Base-by-base conservation (phyloP, 2,329 filamentous ascomycete genomes). In the Pseudocercospora eumusae region DNA sequence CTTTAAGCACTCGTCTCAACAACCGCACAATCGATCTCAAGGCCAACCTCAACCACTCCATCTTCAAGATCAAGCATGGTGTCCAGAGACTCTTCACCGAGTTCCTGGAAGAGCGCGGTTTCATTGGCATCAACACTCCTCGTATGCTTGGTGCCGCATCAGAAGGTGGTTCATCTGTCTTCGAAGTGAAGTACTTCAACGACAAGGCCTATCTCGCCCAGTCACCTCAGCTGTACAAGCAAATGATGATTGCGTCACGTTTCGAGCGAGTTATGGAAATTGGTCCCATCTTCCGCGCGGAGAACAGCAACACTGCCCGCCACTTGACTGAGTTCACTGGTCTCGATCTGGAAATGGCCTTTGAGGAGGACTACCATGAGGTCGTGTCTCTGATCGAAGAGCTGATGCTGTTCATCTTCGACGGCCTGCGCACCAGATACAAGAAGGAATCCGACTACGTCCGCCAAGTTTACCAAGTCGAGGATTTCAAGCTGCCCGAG, bases 1-100 rank as follows among this genome's bases (percentile, higher is more conserved):
- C 86, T 64, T 86, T 98, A 76, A 86, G 88, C 73, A 96, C 92
- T 1, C 88, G 93, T 69, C 85, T 97, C 56, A 90, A 96, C 82
- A 96, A 98, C 83, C 88, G 91, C 63, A 91, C 91, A 57, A 90
- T 99, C 80, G 93, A 97, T 80, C 90, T 97, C 74, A 88, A 95
- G 61, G 91, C 92, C 0, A 91, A 92, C 65, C 89, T 96, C 65
- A 96, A 95, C 79, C 91, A 96, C 75, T 92, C 93, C 62, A 92
- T 92, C 72, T 93, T 93, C 82, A 77, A 82, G 71, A 86, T 88
- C 72, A 88, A 86, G 67, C 82, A 82, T 72, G 86, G 84, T 61
- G 86, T 90, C 42, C 83, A 85, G 64, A 82, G 84, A 64, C 82
- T 95, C 11, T 96, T 96, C 77, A 81, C 84, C 62, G 87, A 92